A percentile compares a stretch with the other conserved stretches of the same genome.
Conservation (phyloP, 345 rosid genomes). For the Eucalyptus cloeziana region DNA sequence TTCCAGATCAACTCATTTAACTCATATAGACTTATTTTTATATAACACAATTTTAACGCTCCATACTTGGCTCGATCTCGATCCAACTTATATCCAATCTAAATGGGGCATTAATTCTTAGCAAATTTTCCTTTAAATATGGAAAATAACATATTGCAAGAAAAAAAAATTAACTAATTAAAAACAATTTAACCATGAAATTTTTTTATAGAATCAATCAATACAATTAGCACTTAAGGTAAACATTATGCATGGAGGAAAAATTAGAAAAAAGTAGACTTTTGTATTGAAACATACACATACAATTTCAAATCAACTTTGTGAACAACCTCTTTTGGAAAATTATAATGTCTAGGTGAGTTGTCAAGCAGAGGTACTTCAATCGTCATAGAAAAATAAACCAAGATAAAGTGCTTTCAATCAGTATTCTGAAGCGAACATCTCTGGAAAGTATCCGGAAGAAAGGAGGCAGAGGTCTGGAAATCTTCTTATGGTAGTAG, state of each 20-base stretch:
- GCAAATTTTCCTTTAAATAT: background rate
- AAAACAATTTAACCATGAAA: background rate
- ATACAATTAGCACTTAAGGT: background rate
- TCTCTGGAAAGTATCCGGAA: background rate
- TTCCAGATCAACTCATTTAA: background rate
- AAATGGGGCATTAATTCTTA: background rate
- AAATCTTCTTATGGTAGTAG: background rate
- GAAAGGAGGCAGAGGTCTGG: background rate
- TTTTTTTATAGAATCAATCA: background rate
- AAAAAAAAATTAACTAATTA: background rate
- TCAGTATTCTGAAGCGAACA: background rate
- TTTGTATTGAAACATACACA: background rate
- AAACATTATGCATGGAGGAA: background rate
- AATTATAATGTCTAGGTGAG: background rate
- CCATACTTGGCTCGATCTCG: accelerated
- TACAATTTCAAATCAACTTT: background rate
- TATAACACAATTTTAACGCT: background rate
- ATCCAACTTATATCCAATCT: background rate
- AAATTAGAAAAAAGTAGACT: background rate
- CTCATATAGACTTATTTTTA: background rate
- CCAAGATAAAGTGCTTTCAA: background rate
- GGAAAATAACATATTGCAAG: background rate
- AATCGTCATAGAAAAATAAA: background rate
- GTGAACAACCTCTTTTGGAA: background rate
- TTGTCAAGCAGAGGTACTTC: background rate